Conservation (phyloP, 106 monocot species). For the Apostasia ramifera region DNA sequence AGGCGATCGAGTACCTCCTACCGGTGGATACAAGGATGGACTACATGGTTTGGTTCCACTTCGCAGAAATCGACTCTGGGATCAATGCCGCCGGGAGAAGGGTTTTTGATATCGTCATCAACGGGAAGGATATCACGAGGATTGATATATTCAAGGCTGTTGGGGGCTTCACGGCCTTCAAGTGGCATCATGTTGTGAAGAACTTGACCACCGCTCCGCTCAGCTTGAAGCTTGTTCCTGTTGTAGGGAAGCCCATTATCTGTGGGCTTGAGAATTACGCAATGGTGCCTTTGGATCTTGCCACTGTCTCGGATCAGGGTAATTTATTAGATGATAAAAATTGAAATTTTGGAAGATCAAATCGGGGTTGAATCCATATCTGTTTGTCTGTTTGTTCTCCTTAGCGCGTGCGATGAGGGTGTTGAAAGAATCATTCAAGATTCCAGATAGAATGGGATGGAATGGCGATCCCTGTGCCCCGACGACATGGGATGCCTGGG, state of each 20-base stretch:
- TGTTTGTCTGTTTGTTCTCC: constrained; percentile 2
- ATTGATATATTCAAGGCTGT: constrained; percentile 81
- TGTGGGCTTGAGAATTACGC: constrained; percentile 94
- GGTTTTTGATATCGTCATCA: constrained; percentile 73
- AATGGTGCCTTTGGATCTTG: constrained; percentile 71
- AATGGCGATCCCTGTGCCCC: constrained; percentile 98
- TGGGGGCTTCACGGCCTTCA: constrained; percentile 72
- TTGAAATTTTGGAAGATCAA: not conserved
- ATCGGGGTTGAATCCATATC: not conserved
- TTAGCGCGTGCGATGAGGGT: constrained; percentile 74
- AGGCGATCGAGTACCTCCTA: constrained; percentile 41
- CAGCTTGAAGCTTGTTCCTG: constrained; percentile 68
- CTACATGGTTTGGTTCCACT: constrained; percentile 78
- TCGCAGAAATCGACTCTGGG: constrained; percentile 59
- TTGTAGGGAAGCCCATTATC: constrained; percentile 59
- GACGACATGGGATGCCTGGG: constrained; percentile 95
- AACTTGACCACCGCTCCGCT: constrained; percentile 61
- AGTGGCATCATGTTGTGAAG: constrained; percentile 57
- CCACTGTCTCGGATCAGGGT: constrained; percentile 76
- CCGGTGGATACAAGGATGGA: constrained; percentile 52
- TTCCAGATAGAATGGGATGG: constrained; percentile 97
- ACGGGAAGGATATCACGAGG: constrained; percentile 39
- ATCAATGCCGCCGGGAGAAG: constrained; percentile 43
- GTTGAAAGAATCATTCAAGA: constrained; percentile 69
- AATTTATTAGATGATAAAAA: not conserved